These are phyloP conservation scores for Aspergillus sclerotiicarbonarius DNA, from an alignment of 495 filamentous ascomycete genomes.

Conservation along the genomic window DNA sequence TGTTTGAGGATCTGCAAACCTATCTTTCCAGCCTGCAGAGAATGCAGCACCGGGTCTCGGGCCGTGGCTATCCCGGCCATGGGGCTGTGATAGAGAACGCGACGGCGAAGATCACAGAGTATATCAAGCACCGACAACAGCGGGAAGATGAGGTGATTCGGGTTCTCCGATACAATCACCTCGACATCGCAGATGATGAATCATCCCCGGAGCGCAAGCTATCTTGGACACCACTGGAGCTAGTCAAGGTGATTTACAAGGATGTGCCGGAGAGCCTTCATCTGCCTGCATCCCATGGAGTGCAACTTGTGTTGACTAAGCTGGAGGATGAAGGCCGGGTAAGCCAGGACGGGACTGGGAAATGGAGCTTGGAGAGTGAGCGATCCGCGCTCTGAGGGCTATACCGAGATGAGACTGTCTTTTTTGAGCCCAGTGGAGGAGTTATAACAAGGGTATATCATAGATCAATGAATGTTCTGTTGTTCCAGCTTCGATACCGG, in stretches of 20 bases:
- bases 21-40: constrained; percentile 72
- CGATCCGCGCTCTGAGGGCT: constrained; percentile 29
- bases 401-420: not conserved
- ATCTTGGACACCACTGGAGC: constrained; percentile 68
- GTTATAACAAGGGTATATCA: no score
- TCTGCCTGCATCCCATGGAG: constrained; percentile 65
- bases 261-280: constrained; percentile 75
- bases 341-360: constrained; percentile 45
- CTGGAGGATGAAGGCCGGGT: constrained; percentile 65
- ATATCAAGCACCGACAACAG: constrained; percentile 74
- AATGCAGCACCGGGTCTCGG: constrained; percentile 64
- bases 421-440: not conserved
- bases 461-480: no score
- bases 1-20: constrained; percentile 76
- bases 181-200: constrained; percentile 33
- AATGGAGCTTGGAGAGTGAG: constrained; percentile 49
- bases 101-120: constrained; percentile 65
- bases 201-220: constrained; percentile 28
- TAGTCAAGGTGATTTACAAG: constrained; percentile 82
- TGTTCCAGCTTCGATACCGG: no score
- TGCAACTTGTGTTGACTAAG: constrained; percentile 56
- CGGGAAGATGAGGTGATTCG: constrained; percentile 80
- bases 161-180: constrained; percentile 51
- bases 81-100: constrained; percentile 72
- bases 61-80: constrained; percentile 86